Conservation (phyloP, 257 asterid species). For the Anisodus acutangulus region DNA sequence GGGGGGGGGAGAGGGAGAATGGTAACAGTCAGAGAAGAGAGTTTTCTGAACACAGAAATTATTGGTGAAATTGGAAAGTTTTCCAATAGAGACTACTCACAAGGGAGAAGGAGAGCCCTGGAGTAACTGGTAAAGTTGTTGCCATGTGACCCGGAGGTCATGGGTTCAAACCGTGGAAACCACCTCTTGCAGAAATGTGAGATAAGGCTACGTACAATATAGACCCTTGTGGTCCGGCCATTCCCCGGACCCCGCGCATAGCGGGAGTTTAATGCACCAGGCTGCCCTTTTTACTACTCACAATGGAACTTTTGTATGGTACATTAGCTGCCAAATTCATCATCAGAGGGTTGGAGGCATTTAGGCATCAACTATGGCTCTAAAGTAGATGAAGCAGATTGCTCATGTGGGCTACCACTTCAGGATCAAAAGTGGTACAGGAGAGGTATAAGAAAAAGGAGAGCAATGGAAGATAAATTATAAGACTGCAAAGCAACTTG, state of each 20-base stretch:
- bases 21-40: neutral
- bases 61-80: neutral
- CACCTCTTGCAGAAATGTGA: no score
- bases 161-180: no score
- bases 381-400: neutral
- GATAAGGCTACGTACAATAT: no score
- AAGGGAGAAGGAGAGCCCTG: no score
- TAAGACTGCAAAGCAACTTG: neutral
- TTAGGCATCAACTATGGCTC: neutral
- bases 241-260: no score
- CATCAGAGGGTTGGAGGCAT: neutral
- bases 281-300: neutral
- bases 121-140: no score
- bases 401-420: neutral
- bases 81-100: neutral
- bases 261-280: no score
- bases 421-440: neutral
- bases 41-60: neutral
- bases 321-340: neutral
- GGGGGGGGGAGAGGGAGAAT: no score
- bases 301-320: conserved; percentile 4
- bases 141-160: no score
- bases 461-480: neutral
- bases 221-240: no score
- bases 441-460: neutral